Evolutionary conservation across 352 stramenopile species (phyloP), one percentile per base, ranked within the genome.

Genomic region (Phytophthora fragariaefolia): DNA sequence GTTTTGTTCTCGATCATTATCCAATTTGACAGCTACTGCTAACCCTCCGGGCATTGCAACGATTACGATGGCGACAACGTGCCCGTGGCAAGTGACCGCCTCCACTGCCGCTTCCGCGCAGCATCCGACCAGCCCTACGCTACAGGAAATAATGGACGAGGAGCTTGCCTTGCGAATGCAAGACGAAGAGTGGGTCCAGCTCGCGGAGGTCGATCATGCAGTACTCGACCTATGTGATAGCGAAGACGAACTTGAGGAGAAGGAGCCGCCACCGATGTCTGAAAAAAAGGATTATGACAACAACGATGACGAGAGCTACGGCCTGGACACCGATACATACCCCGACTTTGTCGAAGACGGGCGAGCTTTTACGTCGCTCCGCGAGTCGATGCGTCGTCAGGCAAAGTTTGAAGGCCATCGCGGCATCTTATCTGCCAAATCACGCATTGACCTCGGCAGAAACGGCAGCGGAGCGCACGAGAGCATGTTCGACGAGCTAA

Each of bases 91-190:
- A 63, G 4, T 52, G 38, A 47, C 48, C 55, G 28, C 47, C 22
- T 15, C 43, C 36, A 38, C 40, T 56, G 9, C 53, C 27, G 27
- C 48, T 23, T 32, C 62, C 34, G 28, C 27, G 5, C 45, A 52
- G 10, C 34, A 56, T n/a, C 42, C 61, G 23, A 18, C 55, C 43
- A 66, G 45, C 26, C 62, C 47, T 12, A 86, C 58, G 26, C 67
- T 89, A 27, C 82, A 87, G 71, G 76, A 91, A 51, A 87, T 91
- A 61, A 82, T 89, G 72, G 82, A 91, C 64, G 82, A 87, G 58
- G 77, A 87, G 54, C 58, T 91, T 27, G 79, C 80, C 3, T 56
- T 60, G 15, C 69, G 85, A 55, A 58, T 89, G 36, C 59, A 80
- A 43, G 56, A 71, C 40, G 54, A 69, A 23, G 64, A 78, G 15